Evolutionary conservation across 345 rosid genomes (phyloP).

Genomic region (Salix suchowensis): DNA sequence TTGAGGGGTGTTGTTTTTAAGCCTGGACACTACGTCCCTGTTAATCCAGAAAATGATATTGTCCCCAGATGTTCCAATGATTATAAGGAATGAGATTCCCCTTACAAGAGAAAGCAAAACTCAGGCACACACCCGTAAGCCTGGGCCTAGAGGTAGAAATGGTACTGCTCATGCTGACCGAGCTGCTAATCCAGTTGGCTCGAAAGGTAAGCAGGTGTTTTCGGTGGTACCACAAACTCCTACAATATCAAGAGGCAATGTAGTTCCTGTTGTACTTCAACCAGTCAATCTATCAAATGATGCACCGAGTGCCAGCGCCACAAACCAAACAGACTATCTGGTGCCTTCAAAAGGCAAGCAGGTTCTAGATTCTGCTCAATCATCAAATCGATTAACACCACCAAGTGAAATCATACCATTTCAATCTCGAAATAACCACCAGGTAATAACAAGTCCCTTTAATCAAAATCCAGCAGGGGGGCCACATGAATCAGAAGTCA

Average conservation of each 20-base stretch:
- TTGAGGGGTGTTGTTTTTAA: slow-evolving; percentile 79
- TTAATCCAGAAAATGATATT: slow-evolving; percentile 55
- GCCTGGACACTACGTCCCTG: slow-evolving; percentile 63
- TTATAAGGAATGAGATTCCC: slow-evolving; percentile 54
- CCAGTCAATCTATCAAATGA: slow-evolving; percentile 46
- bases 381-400: slow-evolving; percentile 28
- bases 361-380: slow-evolving; percentile 21
- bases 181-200: slow-evolving; percentile 18
- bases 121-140: slow-evolving; percentile 23
- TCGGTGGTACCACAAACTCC: slow-evolving; percentile 27
- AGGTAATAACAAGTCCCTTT: slow-evolving; percentile 11
- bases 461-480: slow-evolving; percentile 3
- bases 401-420: slow-evolving; percentile 13
- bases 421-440: slow-evolving; percentile 25
- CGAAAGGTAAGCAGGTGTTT: slow-evolving; percentile 15
- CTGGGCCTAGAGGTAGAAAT: slow-evolving; percentile 24
- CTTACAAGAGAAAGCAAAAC: slow-evolving; percentile 36
- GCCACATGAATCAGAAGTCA: slow-evolving; percentile 15
- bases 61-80: slow-evolving; percentile 75
- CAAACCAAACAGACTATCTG: slow-evolving; percentile 14
- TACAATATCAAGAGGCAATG: slow-evolving; percentile 33
- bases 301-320: slow-evolving; percentile 5
- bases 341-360: slow-evolving; percentile 36
- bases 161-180: slow-evolving; percentile 16
- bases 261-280: slow-evolving; percentile 49